Percentiles rank a stretch among this genome's conserved stretches.
Conservation (phyloP, 345 rosid genomes). For the Camelina laxa region DNA sequence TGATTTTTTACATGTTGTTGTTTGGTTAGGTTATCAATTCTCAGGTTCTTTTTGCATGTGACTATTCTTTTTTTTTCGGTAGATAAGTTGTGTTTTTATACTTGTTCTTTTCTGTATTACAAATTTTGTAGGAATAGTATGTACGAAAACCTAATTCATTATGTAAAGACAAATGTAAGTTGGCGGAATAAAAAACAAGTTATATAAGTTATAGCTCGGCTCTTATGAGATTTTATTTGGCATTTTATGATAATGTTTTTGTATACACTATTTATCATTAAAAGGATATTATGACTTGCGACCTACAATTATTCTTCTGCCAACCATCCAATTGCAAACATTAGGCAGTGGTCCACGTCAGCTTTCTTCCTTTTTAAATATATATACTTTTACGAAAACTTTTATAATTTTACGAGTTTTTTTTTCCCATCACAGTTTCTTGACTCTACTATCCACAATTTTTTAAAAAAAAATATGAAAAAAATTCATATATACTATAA, state of each 20-base stretch:
- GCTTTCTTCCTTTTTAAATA: background rate
- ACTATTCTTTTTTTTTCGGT: background rate
- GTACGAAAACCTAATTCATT: background rate
- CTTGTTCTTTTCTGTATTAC: too few relatives aligned
- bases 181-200: background rate
- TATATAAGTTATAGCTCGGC: conserved; percentile 10
- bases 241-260: conserved; percentile 28
- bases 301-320: conserved; percentile 26
- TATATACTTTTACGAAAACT: too few relatives aligned
- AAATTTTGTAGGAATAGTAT: too few relatives aligned
- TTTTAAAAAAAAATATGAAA: background rate
- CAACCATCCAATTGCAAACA: conserved; percentile 41
- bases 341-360: conserved; percentile 39
- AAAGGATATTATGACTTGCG: conserved; percentile 12
- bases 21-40: background rate
- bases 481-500: background rate
- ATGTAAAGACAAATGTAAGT: background rate
- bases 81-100: background rate
- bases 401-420: background rate
- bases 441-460: background rate
- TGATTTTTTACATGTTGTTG: background rate
- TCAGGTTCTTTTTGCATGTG: background rate
- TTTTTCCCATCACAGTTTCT: background rate
- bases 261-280: too few relatives aligned
- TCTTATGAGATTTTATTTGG: conserved; percentile 10